Evolutionary conservation across 768 basidiomycete species (phyloP).

Genomic region (Phylloporus arenicola): DNA sequence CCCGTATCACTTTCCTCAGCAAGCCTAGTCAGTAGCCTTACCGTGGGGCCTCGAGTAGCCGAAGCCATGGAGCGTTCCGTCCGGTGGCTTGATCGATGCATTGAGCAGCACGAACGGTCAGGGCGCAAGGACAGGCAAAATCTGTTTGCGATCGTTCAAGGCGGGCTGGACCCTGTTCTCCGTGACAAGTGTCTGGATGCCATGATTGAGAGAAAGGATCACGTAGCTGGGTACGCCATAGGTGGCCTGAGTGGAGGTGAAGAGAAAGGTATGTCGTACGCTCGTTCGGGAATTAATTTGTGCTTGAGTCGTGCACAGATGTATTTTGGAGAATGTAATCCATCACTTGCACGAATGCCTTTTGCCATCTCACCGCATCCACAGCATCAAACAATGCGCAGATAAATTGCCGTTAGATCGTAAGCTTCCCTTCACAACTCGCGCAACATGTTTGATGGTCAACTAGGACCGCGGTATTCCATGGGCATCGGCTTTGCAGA

Average conservation of each 20-base stretch:
- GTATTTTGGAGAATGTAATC: slow-evolving; percentile 80
- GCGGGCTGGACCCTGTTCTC: slow-evolving; percentile 68
- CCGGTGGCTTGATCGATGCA: slow-evolving; percentile 88
- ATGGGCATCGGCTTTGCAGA: slow-evolving; percentile 95
- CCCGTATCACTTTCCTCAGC: slow-evolving; percentile 1
- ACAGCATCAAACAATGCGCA: slow-evolving; percentile 77
- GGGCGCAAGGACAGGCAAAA: slow-evolving; percentile 68
- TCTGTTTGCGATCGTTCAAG: slow-evolving; percentile 89
- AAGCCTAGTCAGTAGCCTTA: slow-evolving; percentile 66
- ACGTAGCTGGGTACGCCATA: slow-evolving; percentile 87
- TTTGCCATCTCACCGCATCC: slow-evolving; percentile 10
- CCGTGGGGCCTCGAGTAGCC: slow-evolving; percentile 71
- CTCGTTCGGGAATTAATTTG: slow-evolving; percentile 5
- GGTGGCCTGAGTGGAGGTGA: slow-evolving; percentile 90
- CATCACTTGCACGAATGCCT: neutral
- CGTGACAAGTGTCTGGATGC: slow-evolving; percentile 74
- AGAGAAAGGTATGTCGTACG: slow-evolving; percentile 61
- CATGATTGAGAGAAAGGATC: slow-evolving; percentile 70
- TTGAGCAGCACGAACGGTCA: slow-evolving; percentile 63
- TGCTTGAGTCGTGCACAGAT: slow-evolving; percentile 39
- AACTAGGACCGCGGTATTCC: slow-evolving; percentile 75
- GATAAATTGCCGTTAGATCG: slow-evolving; percentile 73
- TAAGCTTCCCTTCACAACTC: slow-evolving; percentile 31
- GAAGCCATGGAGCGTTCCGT: slow-evolving; percentile 89
- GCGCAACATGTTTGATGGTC: slow-evolving; percentile 7